Percentiles rank a stretch among this genome's conserved stretches.
Evolutionary conservation across 306 rosid genomes (phyloP).

Genomic region (Spatholobus suberectus): DNA sequence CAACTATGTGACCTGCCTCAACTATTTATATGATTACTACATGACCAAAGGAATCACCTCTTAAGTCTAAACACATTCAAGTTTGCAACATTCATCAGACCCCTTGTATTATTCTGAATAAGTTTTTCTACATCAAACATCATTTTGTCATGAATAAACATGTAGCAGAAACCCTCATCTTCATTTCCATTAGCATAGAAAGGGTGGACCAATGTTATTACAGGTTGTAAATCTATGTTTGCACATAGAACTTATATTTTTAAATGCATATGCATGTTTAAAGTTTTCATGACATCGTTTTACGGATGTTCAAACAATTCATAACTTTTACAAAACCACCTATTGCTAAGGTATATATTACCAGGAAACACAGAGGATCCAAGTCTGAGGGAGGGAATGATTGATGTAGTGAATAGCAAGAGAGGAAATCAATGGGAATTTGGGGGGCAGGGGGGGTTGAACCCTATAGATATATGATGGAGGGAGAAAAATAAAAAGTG

Average conservation of each 20-base stretch:
- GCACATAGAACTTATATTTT: background rate
- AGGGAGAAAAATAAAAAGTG: background rate
- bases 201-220: background rate
- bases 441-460: background rate
- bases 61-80: background rate
- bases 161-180: background rate
- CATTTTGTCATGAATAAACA: background rate
- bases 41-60: background rate
- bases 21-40: background rate
- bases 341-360: background rate
- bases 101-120: background rate
- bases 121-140: background rate
- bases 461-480: background rate
- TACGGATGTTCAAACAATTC: background rate
- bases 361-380: background rate
- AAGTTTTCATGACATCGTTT: background rate
- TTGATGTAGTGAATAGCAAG: no score
- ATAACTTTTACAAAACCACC: background rate
- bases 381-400: background rate
- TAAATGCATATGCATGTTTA: background rate
- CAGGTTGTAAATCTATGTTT: background rate
- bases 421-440: no score
- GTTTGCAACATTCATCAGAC: background rate
- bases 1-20: background rate
- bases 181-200: background rate